Base-by-base conservation (phyloP, 495 filamentous ascomycete species). In the Podospora anserina region DNA sequence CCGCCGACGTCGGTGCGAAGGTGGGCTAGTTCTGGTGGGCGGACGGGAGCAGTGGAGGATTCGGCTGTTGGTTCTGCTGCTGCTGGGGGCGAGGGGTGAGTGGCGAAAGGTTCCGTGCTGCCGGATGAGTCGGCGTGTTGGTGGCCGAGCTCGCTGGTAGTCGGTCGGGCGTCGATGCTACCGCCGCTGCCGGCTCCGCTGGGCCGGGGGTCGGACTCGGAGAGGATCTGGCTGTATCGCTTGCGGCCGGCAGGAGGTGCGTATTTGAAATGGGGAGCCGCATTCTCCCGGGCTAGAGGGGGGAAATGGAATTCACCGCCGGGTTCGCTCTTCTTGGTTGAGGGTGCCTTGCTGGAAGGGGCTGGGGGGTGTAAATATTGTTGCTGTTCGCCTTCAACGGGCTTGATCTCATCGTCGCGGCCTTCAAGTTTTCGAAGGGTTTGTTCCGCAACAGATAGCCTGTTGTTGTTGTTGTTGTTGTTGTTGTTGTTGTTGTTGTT, bases 291-390 rank as follows among this genome's bases (percentile, higher is more conserved):
- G 80, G 30, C 77, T 5, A 85, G 74, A 23, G 83, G 81, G 13
- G 83, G 82, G 75, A 87, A 87, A 72, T 87, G 84, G 72, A 87
- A 85, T 60, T 84, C 83, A 13, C 78, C 76, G 66, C 27, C 30
- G 9, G 56, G n/a, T 27, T 80, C 77, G 64, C 72, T 76, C 66
- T 77, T 75, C 53, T 79, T 63, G 59, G 20, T 72, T 62, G 32
- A 56, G 57, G 44, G 68, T 66, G 66, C 61, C 58, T 39, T 64
- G 53, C 59, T 44, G 18, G 53, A 61, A 13, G 39, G 39, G 39
- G 39, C 39, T 49, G 39, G 39, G 9, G 39, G 39, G 7, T 49
- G 39, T 13, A 18, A 49, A 13, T 49, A 16, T 49, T 49, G 39
- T 49, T 49, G 39, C 13, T 49, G 39, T 34, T 55, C 66, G 62